Evolutionary conservation across 768 basidiomycete species (phyloP).

Genomic region (Tricholoma bakamatsutake): DNA sequence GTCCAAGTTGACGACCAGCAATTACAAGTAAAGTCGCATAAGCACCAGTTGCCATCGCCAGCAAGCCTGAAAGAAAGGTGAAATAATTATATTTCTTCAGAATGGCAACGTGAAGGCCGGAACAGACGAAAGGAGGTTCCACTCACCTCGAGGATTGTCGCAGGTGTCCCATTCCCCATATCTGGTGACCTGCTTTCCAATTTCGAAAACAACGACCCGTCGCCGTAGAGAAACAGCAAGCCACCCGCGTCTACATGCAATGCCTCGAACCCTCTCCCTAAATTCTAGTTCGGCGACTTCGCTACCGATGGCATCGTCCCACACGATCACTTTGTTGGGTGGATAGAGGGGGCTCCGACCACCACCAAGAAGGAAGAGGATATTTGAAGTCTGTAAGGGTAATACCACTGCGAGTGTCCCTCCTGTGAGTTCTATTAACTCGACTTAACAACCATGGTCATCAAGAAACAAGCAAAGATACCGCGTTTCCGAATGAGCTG

Average conservation of each 20-base stretch:
- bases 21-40: slow-evolving; percentile 80
- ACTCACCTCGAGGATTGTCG: slow-evolving; percentile 77
- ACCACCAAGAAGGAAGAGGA: slow-evolving; percentile 84
- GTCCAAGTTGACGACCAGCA: slow-evolving; percentile 80
- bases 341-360: slow-evolving; percentile 86
- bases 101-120: not conserved
- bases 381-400: slow-evolving; percentile 75
- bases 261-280: slow-evolving; percentile 72
- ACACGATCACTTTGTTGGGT: slow-evolving; percentile 86
- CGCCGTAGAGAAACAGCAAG: slow-evolving; percentile 76
- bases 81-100: not conserved
- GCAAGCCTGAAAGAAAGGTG: slow-evolving; percentile 43
- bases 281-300: slow-evolving; percentile 91
- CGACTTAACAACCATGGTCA: not conserved
- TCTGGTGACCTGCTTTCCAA: slow-evolving; percentile 57
- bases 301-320: slow-evolving; percentile 73
- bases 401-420: slow-evolving; percentile 75
- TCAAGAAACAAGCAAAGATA: slow-evolving; percentile 26
- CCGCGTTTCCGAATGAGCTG: slow-evolving; percentile 79
- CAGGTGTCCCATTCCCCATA: slow-evolving; percentile 81
- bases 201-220: slow-evolving; percentile 72
- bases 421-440: slow-evolving; percentile 58
- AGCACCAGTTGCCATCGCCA: slow-evolving; percentile 73
- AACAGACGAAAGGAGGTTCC: not conserved
- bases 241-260: slow-evolving; percentile 80